Evolutionary conservation across 169 alveolate species (phyloP).

Genomic region (Plasmodium ovale): DNA sequence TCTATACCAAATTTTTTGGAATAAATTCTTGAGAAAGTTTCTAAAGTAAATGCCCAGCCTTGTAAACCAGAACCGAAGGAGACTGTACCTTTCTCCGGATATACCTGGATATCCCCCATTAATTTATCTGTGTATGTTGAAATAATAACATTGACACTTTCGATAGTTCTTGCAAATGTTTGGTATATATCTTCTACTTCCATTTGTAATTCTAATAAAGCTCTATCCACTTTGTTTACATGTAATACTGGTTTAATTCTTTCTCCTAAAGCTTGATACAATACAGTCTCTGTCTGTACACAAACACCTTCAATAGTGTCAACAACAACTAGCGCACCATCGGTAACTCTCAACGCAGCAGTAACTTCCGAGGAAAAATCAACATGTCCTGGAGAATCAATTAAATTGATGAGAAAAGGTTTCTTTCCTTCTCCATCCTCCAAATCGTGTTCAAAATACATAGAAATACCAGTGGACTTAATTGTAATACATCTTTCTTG

Average conservation of each 20-base stretch:
- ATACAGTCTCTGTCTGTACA: constrained; percentile 99
- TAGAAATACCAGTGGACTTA: constrained; percentile 99
- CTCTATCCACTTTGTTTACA: constrained; percentile 99
- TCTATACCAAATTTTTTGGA: constrained; percentile 96
- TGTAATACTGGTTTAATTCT: constrained; percentile 98
- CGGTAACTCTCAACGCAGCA: constrained; percentile 99
- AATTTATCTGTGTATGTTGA: constrained; percentile 96
- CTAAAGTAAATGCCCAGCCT: constrained; percentile 99
- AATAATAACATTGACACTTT: constrained; percentile 97
- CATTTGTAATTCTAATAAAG: constrained; percentile 96
- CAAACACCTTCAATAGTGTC: constrained; percentile 99
- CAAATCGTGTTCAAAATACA: constrained; percentile 97
- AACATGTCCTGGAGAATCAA: constrained; percentile 99
- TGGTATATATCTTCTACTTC: constrained; percentile 98
- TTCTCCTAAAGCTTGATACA: constrained; percentile 99
- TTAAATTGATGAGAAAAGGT: constrained; percentile 97
- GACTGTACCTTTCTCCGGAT: constrained; percentile 98
- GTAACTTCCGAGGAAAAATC: constrained; percentile 99
- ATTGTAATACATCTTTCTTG: constrained; percentile 99
- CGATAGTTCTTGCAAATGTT: constrained; percentile 96
- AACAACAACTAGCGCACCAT: constrained; percentile 99
- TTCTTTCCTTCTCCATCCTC: constrained; percentile 92
- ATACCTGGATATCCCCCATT: constrained; percentile 97
- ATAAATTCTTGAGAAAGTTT: constrained; percentile 96
- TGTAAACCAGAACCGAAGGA: constrained; percentile 99